Base-by-base conservation (phyloP, 1,139 yeast species). In the Scheffersomyces quercinus region DNA sequence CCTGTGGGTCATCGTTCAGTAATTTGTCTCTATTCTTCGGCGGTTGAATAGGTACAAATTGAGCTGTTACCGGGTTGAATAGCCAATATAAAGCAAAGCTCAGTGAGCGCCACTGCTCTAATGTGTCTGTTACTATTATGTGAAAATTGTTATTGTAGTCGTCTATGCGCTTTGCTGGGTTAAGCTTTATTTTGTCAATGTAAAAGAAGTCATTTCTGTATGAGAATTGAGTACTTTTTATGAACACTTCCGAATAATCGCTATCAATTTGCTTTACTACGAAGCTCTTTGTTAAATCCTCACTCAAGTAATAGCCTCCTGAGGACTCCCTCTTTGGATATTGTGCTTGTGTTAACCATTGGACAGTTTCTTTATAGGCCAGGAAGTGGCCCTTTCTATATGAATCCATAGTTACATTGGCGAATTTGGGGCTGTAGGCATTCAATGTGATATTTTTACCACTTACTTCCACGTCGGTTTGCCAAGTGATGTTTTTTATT, bases 31-130 rank as follows among this genome's bases (percentile, higher is more conserved):
- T 15, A 34, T 38, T 42, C 5, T 41, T 40, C 2, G 51, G 52
- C 4, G 60, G 59, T 12, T 54, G 57, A 10, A 85, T 58, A 0
- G 88, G 85, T 6, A 53, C 57, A 24, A 72, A 62, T 2, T 52
- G 49, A 8, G 70, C 65, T 0, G 69, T 58, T 0, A 49, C 41
- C 0, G 52, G 49, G 36, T 50, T 41, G 51, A 51, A 59, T 12
- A 86, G 44, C 89, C 95, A 91, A 62, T 81, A 89, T 30, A 70
- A 54, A 0, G 87, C 85, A 41, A 69, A 70, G 1, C 83, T 68
- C 2, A 97, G 91, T 59, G 90, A 93, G 51, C 99, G 75, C 81
- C 88, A 91, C 49, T 71, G 76, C 2, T 40, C 37, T 3, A 60
- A 43, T 26, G 37, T 47, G 45, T 73, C 73, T 2, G 76, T 60